Conservation (phyloP, 495 filamentous ascomycete species). For the Mytilinidion resinicola region DNA sequence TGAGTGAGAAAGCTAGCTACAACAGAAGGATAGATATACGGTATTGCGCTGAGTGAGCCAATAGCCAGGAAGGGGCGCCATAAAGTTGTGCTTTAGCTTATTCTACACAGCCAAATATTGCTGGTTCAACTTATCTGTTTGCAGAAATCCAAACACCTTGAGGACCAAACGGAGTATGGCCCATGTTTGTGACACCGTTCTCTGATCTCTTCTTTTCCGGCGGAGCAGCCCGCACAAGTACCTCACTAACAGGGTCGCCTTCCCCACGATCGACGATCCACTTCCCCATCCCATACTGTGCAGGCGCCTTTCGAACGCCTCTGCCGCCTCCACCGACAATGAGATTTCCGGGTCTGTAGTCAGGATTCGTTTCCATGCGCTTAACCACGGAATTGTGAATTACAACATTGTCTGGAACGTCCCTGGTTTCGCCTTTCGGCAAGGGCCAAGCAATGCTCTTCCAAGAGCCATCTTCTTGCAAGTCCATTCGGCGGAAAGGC, state of each 20-base stretch:
- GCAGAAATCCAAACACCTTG: slow-evolving; percentile 5
- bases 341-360: slow-evolving; percentile 74
- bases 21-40: too few species aligned
- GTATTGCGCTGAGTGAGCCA: too few species aligned
- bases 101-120: too few species aligned
- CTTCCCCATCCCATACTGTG: slow-evolving; percentile 59
- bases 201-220: slow-evolving; percentile 14
- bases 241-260: slow-evolving; percentile 60
- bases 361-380: slow-evolving; percentile 58
- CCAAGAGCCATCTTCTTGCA: slow-evolving; percentile 69
- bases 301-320: slow-evolving; percentile 56
- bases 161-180: slow-evolving; percentile 12
- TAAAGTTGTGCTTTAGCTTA: too few species aligned
- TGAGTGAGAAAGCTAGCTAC: too few species aligned
- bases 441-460: slow-evolving; percentile 75
- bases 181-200: neutral
- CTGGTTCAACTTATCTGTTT: too few species aligned
- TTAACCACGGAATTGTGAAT: slow-evolving; percentile 70
- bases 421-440: slow-evolving; percentile 71
- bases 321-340: slow-evolving; percentile 75
- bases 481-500: slow-evolving; percentile 78
- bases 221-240: slow-evolving; percentile 15
- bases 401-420: slow-evolving; percentile 65
- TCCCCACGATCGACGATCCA: slow-evolving; percentile 62
- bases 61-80: too few species aligned